Base-by-base conservation (phyloP, 1,284 basidiomycete genomes). In the Neotropicomus parvogracilis region DNA sequence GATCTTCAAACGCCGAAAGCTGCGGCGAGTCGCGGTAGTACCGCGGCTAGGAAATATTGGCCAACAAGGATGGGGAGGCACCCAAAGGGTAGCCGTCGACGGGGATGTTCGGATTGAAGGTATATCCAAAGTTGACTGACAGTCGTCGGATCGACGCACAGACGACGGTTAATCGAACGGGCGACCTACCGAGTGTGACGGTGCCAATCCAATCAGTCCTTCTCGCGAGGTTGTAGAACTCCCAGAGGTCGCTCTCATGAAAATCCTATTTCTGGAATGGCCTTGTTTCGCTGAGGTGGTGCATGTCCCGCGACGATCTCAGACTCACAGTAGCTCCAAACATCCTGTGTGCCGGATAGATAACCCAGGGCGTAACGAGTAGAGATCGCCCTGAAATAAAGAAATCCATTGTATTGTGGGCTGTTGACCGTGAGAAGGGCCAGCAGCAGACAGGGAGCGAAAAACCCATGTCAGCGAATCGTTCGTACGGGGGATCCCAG, bases 121-220 rank as follows among this genome's bases (percentile, higher is more conserved):
- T 46, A 17, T 52, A 44, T 17, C 54, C 54, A 41, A 58, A 58
- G 20, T 56, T 54, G 21, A 56, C 56, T 58, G 44, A 17, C 5
- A 8, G 16, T 29, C 7, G 19, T 37, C 5, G 12, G 20, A 19
- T 24, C 19, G 24, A n/a, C 20, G 20, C 27, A 13, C 34, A 36
- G 6, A 11, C 8, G n/a, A n/a, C 4, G 4, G 12, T 24, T 4
- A 5, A 24, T 8, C 24, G 24, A 24, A 24, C 24, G 8, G 8
- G 24, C 8, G 24, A 47, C 56, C 7, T 41, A 58, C 54, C 46
- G 13, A 54, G 52, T 12, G 47, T 45, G 26, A 59, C 59, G 0
- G 56, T 46, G 34, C 54, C 60, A 4, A 59, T 49, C 49, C 54
- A 60, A 13, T 56, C 54, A 3, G 47, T 1, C 10, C 13, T 26